Evolutionary conservation across 1,284 basidiomycete species (phyloP), one percentile per base, ranked within the genome.

Genomic region (Melampsora larici-populina): DNA sequence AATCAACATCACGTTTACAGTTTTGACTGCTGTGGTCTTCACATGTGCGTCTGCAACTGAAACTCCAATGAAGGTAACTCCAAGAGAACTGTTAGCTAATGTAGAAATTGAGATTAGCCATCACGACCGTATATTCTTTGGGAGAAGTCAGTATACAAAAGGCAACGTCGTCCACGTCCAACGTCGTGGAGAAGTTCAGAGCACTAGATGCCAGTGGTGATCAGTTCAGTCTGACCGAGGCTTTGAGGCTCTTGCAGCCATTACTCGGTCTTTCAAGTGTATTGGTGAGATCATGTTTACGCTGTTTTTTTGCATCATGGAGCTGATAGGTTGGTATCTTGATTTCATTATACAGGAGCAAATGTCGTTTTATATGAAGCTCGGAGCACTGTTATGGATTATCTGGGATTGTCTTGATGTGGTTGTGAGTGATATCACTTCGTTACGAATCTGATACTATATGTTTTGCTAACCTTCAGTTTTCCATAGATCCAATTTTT

Each of bases 381-480:
- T 15, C n/a, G 55, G 55, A 9, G 55, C 29, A 58, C n/a, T 58
- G 17, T n/a, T 58, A 8, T 58, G 55, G 55, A 9, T 58, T 29
- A 9, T 58, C 55, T 58, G 55, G n/a, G 55, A 58, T 58, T 24
- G n/a, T 58, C 55, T 24, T 24, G 55, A 58, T 58, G n/a, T 58
- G 1, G 55, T n/a, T 58, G 29, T 24, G 55, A 24, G 55, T 58
- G 9, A 58, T 2, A 24, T 58, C 18, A 58, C 9, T 18, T 55
- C 51, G 17, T 13, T 21, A 58, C 9, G 55, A 8, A n/a, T 55
- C 18, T 15, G n/a, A n/a, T 58, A 24, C 8, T 21, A 24, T n/a
- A n/a, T 21, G 2, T n/a, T 11, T 24, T 9, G 29, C 55, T 24
- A 58, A 29, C n/a, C 55, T 58, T 58, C 29, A 58, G 15, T 15